Evolutionary conservation across 2,329 filamentous ascomycete genomes (phyloP).

Genomic region (Myrmaecium sp.): DNA sequence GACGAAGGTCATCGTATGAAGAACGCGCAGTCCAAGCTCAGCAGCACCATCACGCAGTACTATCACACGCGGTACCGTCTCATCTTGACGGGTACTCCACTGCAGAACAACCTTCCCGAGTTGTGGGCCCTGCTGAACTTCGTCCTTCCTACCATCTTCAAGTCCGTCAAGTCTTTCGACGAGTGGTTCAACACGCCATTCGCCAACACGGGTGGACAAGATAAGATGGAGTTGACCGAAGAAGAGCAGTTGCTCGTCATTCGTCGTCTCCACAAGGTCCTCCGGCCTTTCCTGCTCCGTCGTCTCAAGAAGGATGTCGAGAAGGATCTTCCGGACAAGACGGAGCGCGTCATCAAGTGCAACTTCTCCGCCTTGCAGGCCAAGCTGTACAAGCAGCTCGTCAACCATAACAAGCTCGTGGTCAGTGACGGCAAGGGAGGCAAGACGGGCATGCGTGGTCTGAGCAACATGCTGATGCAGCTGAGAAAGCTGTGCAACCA

Average conservation of each 20-base stretch:
- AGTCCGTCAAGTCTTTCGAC: slow-evolving; percentile 95
- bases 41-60: slow-evolving; percentile 84
- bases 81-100: slow-evolving; percentile 89
- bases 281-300: slow-evolving; percentile 90
- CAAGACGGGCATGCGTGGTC: slow-evolving; percentile 80
- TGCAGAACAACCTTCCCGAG: slow-evolving; percentile 93
- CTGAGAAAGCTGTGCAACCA: slow-evolving; percentile 97
- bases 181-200: slow-evolving; percentile 99
- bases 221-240: slow-evolving; percentile 98
- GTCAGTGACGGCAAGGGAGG: slow-evolving; percentile 92
- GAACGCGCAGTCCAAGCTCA: slow-evolving; percentile 91
- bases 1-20: slow-evolving; percentile 99
- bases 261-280: slow-evolving; percentile 91
- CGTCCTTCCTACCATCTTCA: slow-evolving; percentile 95
- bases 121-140: slow-evolving; percentile 98
- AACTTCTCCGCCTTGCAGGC: slow-evolving; percentile 90
- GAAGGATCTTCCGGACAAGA: slow-evolving; percentile 96
- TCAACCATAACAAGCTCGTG: slow-evolving; percentile 84
- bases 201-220: slow-evolving; percentile 91
- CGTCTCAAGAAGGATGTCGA: slow-evolving; percentile 99
- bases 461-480: slow-evolving; percentile 99
- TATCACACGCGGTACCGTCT: slow-evolving; percentile 90
- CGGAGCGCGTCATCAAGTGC: slow-evolving; percentile 98
- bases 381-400: slow-evolving; percentile 93
- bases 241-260: slow-evolving; percentile 99